A percentile compares a stretch with the other conserved stretches of the same genome.
phyloP scores from a whole-genome alignment of 179 eudicot genomes.

The Drosera spatulata region DNA sequence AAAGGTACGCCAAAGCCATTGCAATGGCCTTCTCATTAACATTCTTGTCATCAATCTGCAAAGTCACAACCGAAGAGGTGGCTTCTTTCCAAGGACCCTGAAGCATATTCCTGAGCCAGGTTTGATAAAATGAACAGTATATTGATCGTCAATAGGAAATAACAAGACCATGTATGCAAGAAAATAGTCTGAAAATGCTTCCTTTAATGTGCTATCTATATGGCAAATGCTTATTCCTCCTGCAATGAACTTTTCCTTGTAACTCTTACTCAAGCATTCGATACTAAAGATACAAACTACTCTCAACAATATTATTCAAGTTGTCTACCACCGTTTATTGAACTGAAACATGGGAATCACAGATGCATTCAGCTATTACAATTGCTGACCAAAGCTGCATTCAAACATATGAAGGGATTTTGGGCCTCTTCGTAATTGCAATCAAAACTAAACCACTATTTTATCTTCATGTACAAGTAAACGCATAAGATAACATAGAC shows the following conservation, averaged over 20 bases:
- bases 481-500: no score
- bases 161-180: background rate
- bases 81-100: conserved; percentile 99
- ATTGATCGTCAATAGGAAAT: background rate
- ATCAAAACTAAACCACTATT: no score
- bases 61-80: conserved; percentile 67
- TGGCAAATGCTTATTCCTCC: no score
- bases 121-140: background rate
- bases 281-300: background rate
- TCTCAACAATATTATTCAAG: background rate
- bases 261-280: no score
- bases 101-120: conserved; percentile 78
- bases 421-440: background rate
- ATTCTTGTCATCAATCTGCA: conserved; percentile 86
- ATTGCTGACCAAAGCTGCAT: background rate
- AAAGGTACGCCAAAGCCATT: conserved; percentile 81
- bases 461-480: no score
- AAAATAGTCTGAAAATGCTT: background rate
- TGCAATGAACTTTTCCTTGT: no score
- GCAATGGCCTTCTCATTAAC: conserved; percentile 82
- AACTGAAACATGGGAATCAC: background rate
- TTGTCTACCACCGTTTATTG: background rate
- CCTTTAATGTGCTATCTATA: no score
- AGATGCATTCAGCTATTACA: background rate
- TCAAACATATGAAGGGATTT: background rate